phyloP scores from a whole-genome alignment of 1,284 basidiomycete species.

The Lignosus rhinocerotis region DNA sequence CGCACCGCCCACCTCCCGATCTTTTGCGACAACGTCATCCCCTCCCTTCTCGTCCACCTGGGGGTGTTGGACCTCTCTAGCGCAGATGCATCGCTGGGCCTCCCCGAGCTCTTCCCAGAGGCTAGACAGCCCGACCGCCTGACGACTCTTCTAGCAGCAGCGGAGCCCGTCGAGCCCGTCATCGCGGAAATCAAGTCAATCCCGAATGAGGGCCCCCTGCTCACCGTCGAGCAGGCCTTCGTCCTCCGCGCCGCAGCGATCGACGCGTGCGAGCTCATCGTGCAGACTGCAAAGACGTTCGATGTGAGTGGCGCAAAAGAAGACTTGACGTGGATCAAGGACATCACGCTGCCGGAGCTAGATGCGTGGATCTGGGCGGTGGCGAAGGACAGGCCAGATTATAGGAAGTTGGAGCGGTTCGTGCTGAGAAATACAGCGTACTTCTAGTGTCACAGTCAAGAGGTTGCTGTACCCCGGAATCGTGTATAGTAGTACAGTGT shows the following conservation, averaged over 20 bases:
- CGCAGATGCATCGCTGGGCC: conserved; percentile 36
- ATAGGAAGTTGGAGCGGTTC: conserved; percentile 62
- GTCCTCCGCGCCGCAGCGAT: conserved; percentile 80
- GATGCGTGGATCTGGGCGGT: conserved; percentile 79
- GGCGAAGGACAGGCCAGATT: conserved; percentile 73
- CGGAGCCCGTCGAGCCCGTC: conserved; percentile 17
- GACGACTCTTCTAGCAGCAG: conserved; percentile 39
- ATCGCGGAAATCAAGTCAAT: conserved; percentile 22
- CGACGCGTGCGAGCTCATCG: conserved; percentile 71
- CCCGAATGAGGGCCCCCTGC: conserved; percentile 62
- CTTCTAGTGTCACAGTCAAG: conserved; percentile 46
- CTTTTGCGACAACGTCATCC: conserved; percentile 86
- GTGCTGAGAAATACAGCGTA: conserved; percentile 62
- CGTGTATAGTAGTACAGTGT: neutral
- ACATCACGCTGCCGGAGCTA: conserved; percentile 59
- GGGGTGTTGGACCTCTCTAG: conserved; percentile 69
- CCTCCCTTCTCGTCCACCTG: conserved; percentile 78
- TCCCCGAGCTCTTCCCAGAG: conserved; percentile 47
- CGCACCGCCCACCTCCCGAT: conserved; percentile 64
- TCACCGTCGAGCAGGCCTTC: conserved; percentile 65
- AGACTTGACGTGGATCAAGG: conserved; percentile 50
- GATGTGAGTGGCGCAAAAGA: conserved; percentile 26
- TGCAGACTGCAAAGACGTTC: conserved; percentile 52
- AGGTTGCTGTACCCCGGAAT: neutral
- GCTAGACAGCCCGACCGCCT: conserved; percentile 42